Base-by-base conservation (phyloP, 495 filamentous ascomycete genomes). In the Talaromyces adpressus region DNA sequence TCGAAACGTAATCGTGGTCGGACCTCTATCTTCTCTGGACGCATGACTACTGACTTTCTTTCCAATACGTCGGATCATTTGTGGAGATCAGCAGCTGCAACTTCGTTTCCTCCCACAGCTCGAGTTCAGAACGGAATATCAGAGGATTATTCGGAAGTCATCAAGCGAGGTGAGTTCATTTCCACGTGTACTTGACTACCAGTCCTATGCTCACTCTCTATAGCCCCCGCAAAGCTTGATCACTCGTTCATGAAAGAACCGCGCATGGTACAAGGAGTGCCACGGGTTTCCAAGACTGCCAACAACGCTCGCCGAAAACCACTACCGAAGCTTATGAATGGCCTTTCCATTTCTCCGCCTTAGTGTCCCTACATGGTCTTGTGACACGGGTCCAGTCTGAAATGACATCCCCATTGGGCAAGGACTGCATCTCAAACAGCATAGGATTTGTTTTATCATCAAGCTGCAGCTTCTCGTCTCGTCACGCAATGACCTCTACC, bases 1-100 rank as follows among this genome's bases (percentile, higher is more conserved):
- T 91, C 91, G 14, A 98, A 98, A 76, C 91, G 89, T 66, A 95
- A 96, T 65, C 87, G 94, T 47, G 93, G 94, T 47, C 79, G 82
- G 8, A 71, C 77, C 25, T 82, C 80, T 6, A 75, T 82, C 57
- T 82, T 82, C 68, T 80, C 79, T 30, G 68, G 74, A 41, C 79
- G 80, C 49, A 77, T 71, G 3, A 78, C 71, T 41, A 86, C 89
- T 12, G 82, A 85, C 64, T 98, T 94, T 73, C 79, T 98, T 22
- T 85, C 86, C 34, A 91, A 98, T 69, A 92, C 86, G 6, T 86
- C 87, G 11, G 93, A 97, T 69, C 94, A 98, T 71, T 82, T 96
- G 34, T 98, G 94, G 94, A 84, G 91, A 56, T 92, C 91, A 9
- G 91, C 94, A 6, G 87, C 88, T 58, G 91, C 95, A 12, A 90